Base-by-base conservation (phyloP, 495 filamentous ascomycete species). In the Immersiella caudata region DNA sequence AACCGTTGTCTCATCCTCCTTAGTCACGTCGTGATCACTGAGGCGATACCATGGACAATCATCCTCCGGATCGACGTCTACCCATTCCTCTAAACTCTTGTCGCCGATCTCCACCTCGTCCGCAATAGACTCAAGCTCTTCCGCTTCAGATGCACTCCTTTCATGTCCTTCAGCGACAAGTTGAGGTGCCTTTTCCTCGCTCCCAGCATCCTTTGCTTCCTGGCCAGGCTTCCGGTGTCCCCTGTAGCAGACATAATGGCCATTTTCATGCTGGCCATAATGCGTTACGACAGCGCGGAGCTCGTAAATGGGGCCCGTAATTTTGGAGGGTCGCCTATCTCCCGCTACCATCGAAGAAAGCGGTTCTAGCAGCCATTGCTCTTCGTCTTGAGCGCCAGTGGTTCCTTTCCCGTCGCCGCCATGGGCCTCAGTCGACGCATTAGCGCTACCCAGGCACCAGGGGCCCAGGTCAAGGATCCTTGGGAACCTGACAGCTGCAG, bases 171-270 rank as follows among this genome's bases (percentile, higher is more conserved):
- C 50, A 6, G 60, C 33, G 1, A 52, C 60, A 12, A 70, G 54
- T 18, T 60, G 51, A 16, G 68, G 36, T n/a, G 60, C 65, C 40
- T 25, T 54, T 27, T 50, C 35, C 14, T 63, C 59, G 21, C 2
- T 4, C 21, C 16, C 25, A 27, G 60, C 52, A 16, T 63, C 49
- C 14, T 29, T 33, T 3, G 26, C 29, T 35, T 25, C 27, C 2
- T 21, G 25, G 11, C 1, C 11, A 4, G 64, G 46, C 21, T 73
- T 74, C 0, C 86, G 82, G 73, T 91, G 88, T 72, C 89, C 89
- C 52, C 92, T 81, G 73, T 95, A 98, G 74, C 92, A 94, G 62
- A 97, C 87, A 71, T 99, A 98, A 79, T 99, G 96, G 0, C 96
- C 96, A 68, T 95, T 97, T 66, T 97, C 93, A 73, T 98, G 96